A percentile compares a stretch with the other conserved stretches of the same genome.
Evolutionary conservation across 139 green algal species (phyloP).

Genomic region (Volvox africanus): DNA sequence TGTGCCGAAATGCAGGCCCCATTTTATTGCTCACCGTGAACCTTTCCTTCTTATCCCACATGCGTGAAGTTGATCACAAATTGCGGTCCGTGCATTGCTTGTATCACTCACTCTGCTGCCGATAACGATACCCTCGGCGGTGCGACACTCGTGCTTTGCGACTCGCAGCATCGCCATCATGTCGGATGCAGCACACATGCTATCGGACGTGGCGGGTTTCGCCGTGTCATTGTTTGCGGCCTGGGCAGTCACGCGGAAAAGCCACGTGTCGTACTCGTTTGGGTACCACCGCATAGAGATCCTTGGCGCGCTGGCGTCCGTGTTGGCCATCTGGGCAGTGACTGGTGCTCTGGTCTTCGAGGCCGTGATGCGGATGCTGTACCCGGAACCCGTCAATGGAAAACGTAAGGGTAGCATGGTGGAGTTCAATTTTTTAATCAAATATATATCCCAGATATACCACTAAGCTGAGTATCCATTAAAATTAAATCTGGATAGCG

Average conservation of each 20-base stretch:
- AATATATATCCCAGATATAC: too few relatives aligned
- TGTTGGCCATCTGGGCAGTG: conserved; percentile 91
- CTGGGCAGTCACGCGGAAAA: conserved; percentile 58
- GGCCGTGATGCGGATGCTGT: conserved; percentile 79
- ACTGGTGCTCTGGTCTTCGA: conserved; percentile 92
- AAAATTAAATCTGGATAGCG: too few relatives aligned
- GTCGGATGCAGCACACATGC: conserved; percentile 94
- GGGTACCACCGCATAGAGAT: conserved; percentile 96
- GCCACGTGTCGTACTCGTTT: conserved; percentile 71
- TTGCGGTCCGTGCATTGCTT: too few relatives aligned
- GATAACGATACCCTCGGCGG: too few relatives aligned
- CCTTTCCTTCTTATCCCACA: neutral
- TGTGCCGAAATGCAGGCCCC: too few relatives aligned
- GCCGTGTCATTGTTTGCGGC: conserved; percentile 85
- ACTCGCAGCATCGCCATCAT: conserved; percentile 90
- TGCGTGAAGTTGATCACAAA: neutral
- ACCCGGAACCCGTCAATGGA: conserved; percentile 79
- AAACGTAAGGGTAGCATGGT: conserved; percentile 67
- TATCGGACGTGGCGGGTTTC: conserved; percentile 93
- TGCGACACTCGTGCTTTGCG: neutral
- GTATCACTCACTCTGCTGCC: too few relatives aligned
- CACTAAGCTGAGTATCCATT: too few relatives aligned
- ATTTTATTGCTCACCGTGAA: neutral
- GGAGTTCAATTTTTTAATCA: too few relatives aligned
- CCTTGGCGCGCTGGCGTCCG: conserved; percentile 88